phyloP scores from a whole-genome alignment of 176 grass and related monocot species.

The Oryza glumipatula region DNA sequence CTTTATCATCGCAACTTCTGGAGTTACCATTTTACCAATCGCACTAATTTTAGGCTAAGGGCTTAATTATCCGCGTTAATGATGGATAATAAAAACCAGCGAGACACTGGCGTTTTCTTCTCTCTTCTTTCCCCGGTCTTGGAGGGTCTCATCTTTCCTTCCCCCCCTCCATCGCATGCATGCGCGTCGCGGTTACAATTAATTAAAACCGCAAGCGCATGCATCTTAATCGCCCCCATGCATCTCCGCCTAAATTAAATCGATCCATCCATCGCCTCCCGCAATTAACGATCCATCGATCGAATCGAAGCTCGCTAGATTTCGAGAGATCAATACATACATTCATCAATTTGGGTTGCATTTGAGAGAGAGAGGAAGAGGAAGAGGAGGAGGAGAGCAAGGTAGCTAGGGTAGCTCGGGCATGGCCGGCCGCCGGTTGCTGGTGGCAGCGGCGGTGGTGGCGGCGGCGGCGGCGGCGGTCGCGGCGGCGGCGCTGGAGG shows the following conservation, averaged over 20 bases:
- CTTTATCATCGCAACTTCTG: not conserved
- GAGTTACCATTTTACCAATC: not conserved
- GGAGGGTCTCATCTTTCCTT: not conserved
- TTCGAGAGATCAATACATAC: too few species aligned
- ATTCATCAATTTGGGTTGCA: too few species aligned
- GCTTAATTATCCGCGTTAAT: not conserved
- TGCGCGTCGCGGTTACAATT: too few species aligned
- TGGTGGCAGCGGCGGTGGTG: not conserved
- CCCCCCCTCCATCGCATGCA: too few species aligned
- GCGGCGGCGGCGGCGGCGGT: not conserved
- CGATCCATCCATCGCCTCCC: too few species aligned
- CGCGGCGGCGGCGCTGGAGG: not conserved
- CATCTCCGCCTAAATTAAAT: not conserved
- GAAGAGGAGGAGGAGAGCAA: too few species aligned
- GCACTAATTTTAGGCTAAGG: too few species aligned
- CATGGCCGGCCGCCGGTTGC: not conserved
- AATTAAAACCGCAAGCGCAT: too few species aligned
- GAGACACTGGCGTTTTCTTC: not conserved
- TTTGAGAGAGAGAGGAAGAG: not conserved
- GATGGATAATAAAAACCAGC: not conserved
- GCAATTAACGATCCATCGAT: not conserved
- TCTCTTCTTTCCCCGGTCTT: conserved; percentile 10
- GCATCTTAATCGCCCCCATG: not conserved
- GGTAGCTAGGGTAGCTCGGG: not conserved
- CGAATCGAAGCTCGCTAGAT: not conserved